Conservation (phyloP, 2,329 filamentous ascomycete genomes). For the Trichoderma citrinoviride region DNA sequence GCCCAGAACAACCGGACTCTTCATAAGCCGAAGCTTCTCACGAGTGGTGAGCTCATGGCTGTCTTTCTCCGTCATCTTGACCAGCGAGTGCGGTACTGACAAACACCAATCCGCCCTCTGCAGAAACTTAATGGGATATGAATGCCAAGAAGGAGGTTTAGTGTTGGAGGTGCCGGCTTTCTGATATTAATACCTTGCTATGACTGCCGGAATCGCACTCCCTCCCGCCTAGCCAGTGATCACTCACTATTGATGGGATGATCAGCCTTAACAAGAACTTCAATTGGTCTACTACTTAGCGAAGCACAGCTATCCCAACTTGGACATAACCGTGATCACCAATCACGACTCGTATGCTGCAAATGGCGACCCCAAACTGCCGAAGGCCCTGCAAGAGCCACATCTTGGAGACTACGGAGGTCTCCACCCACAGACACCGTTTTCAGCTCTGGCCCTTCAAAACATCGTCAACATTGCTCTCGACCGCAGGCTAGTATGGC, state of each 20-base stretch:
- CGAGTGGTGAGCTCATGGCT: constrained; percentile 13
- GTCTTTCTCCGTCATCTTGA: constrained; percentile 11
- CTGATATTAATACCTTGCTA: constrained; percentile 7
- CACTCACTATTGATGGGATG: background rate
- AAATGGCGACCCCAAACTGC: background rate
- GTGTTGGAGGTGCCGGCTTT: background rate
- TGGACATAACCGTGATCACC: background rate
- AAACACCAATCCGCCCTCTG: background rate
- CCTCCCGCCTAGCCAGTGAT: background rate
- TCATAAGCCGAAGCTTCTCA: constrained; percentile 35
- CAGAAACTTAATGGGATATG: background rate
- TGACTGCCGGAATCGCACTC: background rate
- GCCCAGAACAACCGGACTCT: constrained; percentile 31
- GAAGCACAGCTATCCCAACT: background rate
- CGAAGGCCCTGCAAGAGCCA: background rate
- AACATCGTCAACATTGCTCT: background rate
- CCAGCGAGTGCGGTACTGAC: background rate
- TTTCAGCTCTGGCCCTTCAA: background rate
- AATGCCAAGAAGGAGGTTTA: background rate
- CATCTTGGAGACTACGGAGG: background rate
- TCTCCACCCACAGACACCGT: background rate
- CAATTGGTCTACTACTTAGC: background rate
- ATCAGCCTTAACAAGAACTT: constrained; percentile 8
- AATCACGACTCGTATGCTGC: background rate
- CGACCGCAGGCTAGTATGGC: background rate